Base-by-base conservation (phyloP, 1,284 basidiomycete species). In the Hemileia vastatrix region DNA sequence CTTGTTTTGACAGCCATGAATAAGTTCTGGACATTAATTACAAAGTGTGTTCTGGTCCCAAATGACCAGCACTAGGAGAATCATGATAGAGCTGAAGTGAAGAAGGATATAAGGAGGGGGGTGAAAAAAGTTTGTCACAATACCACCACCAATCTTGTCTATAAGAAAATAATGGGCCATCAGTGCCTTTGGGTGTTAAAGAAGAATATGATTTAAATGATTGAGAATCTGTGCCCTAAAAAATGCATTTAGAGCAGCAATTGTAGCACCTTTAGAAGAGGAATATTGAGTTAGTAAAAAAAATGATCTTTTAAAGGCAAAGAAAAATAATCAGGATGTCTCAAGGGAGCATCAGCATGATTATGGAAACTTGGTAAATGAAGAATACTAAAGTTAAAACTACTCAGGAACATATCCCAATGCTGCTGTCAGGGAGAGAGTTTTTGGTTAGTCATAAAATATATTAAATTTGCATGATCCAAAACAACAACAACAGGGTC, bases 381-480 rank as follows among this genome's bases (percentile, higher is more conserved):
- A 13, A 54, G 4, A 21, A 61, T 24, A 11, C 33, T 24, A 32
- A 54, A 54, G 24, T 54, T n/a, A 24, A 61, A 61, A 15, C 6
- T 4, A 27, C 31, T 44, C 1, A 61, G 13, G 40, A 27, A 61
- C 6, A 27, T 15, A 1, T 33, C 51, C 58, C 58, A 60, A 9
- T 27, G 2, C 13, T 50, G 40, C 31, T 60, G 58, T 21, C 51
- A 27, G 15, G 58, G 51, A 5, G 58, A 24, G 2, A 60, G 40
- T 13, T 13, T 15, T 31, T 53, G 24, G 2, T 36, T 21, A 24
- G 47, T 43, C 31, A 36, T 51, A 18, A 51, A 58, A 40, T 51
- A 51, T 32, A 13, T 19, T 4, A 61, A 13, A 19, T 61, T 61
- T 18, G 58, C 21, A 40, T 61, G 58, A 54, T 61, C 58, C 3